phyloP scores from a whole-genome alignment of 768 basidiomycete genomes.

The Udeniomyces megalosporus region DNA sequence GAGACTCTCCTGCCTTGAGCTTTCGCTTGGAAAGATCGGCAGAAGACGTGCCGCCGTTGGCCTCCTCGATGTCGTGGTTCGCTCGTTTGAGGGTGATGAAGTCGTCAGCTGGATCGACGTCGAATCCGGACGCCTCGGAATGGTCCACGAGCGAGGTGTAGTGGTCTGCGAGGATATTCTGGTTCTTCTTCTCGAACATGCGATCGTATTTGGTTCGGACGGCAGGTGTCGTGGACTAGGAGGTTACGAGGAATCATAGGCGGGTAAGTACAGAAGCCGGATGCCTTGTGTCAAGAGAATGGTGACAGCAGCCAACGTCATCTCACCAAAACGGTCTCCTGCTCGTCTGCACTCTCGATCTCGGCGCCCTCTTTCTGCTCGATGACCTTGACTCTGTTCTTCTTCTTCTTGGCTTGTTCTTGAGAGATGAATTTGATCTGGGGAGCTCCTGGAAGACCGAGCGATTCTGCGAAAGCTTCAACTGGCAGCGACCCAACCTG shows the following conservation, averaged over 20 bases:
- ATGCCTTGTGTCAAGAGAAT: not conserved
- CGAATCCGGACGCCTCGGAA: conserved; percentile 24
- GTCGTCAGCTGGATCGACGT: conserved; percentile 40
- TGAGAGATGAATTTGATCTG: conserved; percentile 74
- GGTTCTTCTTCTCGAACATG: conserved; percentile 95
- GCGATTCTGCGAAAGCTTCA: conserved; percentile 67
- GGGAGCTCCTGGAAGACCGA: conserved; percentile 85
- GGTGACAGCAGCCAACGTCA: not conserved
- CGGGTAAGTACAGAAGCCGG: no score
- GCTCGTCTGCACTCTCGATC: conserved; percentile 9
- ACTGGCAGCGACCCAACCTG: conserved; percentile 49
- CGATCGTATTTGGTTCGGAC: conserved; percentile 82
- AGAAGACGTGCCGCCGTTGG: conserved; percentile 21
- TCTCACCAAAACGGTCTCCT: conserved; percentile 21
- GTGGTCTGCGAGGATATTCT: conserved; percentile 75
- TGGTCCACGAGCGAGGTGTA: conserved; percentile 76
- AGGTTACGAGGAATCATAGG: not conserved
- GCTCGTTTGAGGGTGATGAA: conserved; percentile 90
- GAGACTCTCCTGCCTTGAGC: conserved; percentile 52
- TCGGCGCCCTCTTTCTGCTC: conserved; percentile 26
- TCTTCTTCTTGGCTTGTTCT: conserved; percentile 55
- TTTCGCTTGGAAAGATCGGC: conserved; percentile 64
- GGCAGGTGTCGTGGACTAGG: not conserved
- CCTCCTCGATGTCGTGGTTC: conserved; percentile 42
- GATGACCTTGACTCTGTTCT: conserved; percentile 40